Evolutionary conservation across 257 asterid species (phyloP), one percentile per base, ranked within the genome.

Genomic region (Rehmannia glutinosa): DNA sequence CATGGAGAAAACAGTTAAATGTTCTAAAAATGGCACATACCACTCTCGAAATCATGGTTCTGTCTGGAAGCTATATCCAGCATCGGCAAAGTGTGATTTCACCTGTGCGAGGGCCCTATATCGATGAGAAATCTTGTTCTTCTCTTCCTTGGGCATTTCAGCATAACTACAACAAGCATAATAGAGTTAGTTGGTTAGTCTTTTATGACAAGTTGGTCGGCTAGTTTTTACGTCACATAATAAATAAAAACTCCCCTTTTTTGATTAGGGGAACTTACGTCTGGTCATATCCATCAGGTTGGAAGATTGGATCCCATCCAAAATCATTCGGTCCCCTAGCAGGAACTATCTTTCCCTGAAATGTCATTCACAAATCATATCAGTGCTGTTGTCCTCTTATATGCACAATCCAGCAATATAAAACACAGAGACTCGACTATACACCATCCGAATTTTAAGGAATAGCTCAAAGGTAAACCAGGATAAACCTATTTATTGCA

Each of bases 231-330:
- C 43, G 41, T 25, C 61, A 68, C 43, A n/a, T 27, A 35, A 36
- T 12, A 23, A 74, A 55, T 5, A 57, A 35, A 64, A 8, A n/a
- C n/a, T n/a, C n/a, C n/a, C 28, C 24, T 46, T 35, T 65, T 17
- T 36, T 24, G 32, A 35, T 12, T 8, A 57, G 63, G 28, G 28
- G 32, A 70, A 62, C 78, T 75, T 81, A 93, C 98, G 96, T 90
- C 53, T 75, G 87, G 68, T 82, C 84, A 80, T 79, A 93, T 56
- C 89, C 97, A 82, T 93, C 92, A 63, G 97, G 97, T 80, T 83
- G 88, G 73, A 93, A 90, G 72, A 93, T 69, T 6, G 99, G 96
- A 82, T 90, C 99, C 99, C 99, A 93, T 75, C 99, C 99, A 61
- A 93, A 93, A 76, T 91, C 93, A 66, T 72, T 86, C 7, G 95